Percentiles rank a stretch among this genome's conserved stretches.
Evolutionary conservation across 306 rosid species (phyloP).

Genomic region (Fagus crenata): DNA sequence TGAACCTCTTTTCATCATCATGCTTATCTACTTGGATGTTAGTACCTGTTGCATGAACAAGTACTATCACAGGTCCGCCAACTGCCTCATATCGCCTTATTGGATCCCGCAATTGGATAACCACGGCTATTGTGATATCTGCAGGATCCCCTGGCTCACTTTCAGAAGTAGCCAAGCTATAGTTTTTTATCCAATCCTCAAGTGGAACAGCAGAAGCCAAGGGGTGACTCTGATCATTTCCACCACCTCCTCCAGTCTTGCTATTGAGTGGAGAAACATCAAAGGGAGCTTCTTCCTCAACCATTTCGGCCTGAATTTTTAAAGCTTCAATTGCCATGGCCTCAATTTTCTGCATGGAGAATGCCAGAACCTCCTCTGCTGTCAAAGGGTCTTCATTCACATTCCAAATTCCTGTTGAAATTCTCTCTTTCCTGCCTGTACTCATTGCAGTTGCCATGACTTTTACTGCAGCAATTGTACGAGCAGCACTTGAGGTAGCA

Average conservation of each 20-base stretch:
- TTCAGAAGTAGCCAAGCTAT: slow-evolving; percentile 28
- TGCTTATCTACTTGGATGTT: slow-evolving; percentile 25
- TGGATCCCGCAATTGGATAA: slow-evolving; percentile 77
- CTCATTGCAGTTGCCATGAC: slow-evolving; percentile 61
- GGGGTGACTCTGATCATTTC: slow-evolving; percentile 40
- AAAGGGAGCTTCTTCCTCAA: slow-evolving; percentile 90
- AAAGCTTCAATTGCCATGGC: slow-evolving; percentile 75
- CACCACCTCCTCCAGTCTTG: slow-evolving; percentile 31
- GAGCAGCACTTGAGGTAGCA: slow-evolving; percentile 83
- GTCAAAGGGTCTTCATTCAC: slow-evolving; percentile 57
- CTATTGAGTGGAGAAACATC: slow-evolving; percentile 62
- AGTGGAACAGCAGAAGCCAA: slow-evolving; percentile 60
- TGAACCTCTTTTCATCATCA: slow-evolving; percentile 58
- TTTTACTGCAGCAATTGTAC: slow-evolving; percentile 63
- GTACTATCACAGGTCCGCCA: slow-evolving; percentile 76
- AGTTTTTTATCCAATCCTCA: slow-evolving; percentile 66
- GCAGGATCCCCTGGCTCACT: slow-evolving; percentile 13
- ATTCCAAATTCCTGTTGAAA: slow-evolving; percentile 84
- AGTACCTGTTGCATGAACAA: slow-evolving; percentile 49
- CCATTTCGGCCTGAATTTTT: slow-evolving; percentile 78
- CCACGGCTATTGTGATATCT: slow-evolving; percentile 51
- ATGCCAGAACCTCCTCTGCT: slow-evolving; percentile 61
- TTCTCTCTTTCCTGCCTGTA: slow-evolving; percentile 74
- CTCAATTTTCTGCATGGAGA: slow-evolving; percentile 75
- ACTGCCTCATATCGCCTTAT: slow-evolving; percentile 72